Evolutionary conservation across 345 rosid species (phyloP), one percentile per base, ranked within the genome.

Genomic region (Salix udensis): DNA sequence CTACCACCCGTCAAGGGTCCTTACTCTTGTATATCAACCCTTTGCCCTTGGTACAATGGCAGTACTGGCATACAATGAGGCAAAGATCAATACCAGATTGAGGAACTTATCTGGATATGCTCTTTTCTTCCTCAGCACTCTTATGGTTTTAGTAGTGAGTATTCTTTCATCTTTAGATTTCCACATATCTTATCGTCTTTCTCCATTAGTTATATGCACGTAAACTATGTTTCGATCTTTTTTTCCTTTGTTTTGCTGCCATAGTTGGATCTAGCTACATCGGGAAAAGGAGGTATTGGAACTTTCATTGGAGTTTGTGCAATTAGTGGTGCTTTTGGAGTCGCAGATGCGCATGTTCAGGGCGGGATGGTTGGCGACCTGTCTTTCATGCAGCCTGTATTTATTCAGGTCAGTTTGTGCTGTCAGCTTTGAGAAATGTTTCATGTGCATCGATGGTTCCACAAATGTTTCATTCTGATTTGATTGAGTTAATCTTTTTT

Each of bases 331-430:
- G 76, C 82, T 62, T 93, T 95, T 74, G 98, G 98, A 34, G 55
- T 89, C 26, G 96, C 98, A 65, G 97, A 91, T 91, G 98, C 93
- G 78, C 83, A 84, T 77, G 96, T 90, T 28, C 93, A 93, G 82
- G 96, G 98, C 71, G 98, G 92, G 73, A 90, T 95, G 96, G 82
- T 89, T 55, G 98, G 97, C 81, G 98, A 95, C 74, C 90, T 91
- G 67, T 91, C 96, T 52, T 88, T 78, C 80, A 95, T 93, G 98
- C 77, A 16, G 6, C 89, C 92, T 19, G 84, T 78, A 66, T 86
- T 93, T 75, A 82, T 91, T 66, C 98, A 93, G 87, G 98, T 91
- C 50, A 28, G 75, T 67, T 31, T 39, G 1, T 9, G n/a, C 71
- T 46, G 40, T 70, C 65, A 31, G 48, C 52, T 2, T 36, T 71